Evolutionary conservation across 805 yeast genomes (phyloP).

Genomic region (Saccharomycopsis sp.): DNA sequence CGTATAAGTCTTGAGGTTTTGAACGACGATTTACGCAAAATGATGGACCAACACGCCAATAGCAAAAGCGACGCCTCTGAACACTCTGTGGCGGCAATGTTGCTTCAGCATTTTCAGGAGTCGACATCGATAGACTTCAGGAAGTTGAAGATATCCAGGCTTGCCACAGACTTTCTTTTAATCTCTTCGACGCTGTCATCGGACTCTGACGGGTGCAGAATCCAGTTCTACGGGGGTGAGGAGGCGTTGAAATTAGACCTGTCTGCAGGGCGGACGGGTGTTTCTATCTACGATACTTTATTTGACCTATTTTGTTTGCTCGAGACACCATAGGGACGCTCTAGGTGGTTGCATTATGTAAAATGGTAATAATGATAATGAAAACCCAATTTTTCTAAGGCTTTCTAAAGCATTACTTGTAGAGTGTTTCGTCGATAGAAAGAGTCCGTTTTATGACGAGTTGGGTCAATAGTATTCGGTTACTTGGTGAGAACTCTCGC

Average conservation of each 20-base stretch:
- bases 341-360: too few species aligned
- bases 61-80: neutral
- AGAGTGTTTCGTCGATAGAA: too few species aligned
- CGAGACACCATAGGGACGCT: too few species aligned
- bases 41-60: neutral
- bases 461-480: too few species aligned
- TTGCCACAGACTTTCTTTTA: neutral
- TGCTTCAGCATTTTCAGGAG: slow-evolving; percentile 1
- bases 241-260: neutral
- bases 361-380: too few species aligned
- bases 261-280: neutral
- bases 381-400: too few species aligned
- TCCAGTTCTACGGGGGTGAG: neutral
- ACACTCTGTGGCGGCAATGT: neutral
- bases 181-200: neutral
- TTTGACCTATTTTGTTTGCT: neutral
- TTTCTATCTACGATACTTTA: neutral
- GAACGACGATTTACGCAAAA: slow-evolving; percentile 4
- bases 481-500: too few species aligned
- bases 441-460: too few species aligned
- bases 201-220: neutral
- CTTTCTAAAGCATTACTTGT: too few species aligned
- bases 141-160: slow-evolving; percentile 1
- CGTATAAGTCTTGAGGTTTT: neutral
- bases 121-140: slow-evolving; percentile 1